These are phyloP conservation scores for Leavenworthia alabamica DNA, from an alignment of 345 rosid genomes.

Conservation along the genomic window DNA sequence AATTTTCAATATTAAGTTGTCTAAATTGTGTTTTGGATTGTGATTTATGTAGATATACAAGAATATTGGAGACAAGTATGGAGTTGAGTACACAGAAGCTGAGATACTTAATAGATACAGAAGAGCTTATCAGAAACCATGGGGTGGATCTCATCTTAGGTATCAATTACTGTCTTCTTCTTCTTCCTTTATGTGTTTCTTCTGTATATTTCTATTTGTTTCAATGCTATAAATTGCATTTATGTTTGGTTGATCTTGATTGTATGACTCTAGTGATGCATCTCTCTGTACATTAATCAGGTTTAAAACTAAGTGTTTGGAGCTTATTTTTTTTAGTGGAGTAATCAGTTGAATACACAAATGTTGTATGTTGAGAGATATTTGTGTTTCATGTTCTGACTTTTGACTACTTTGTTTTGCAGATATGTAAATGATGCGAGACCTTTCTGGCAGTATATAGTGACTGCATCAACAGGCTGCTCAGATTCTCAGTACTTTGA, in stretches of 20 bases:
- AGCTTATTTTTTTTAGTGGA: not conserved
- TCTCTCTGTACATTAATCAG: not conserved
- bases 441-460: conserved; percentile 92
- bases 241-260: not conserved
- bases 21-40: not conserved
- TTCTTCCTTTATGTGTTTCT: not conserved
- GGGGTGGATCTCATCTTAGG: conserved; percentile 98
- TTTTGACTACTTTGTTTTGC: conserved; percentile 6
- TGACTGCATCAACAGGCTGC: conserved; percentile 89
- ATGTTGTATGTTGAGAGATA: not conserved
- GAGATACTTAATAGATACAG: conserved; percentile 82
- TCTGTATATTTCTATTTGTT: not conserved
- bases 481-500: conserved; percentile 81
- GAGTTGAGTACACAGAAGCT: conserved; percentile 75
- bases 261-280: not conserved
- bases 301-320: not conserved
- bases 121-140: conserved; percentile 88
- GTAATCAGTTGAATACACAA: not conserved
- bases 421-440: conserved; percentile 92
- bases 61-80: conserved; percentile 82
- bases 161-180: conserved; percentile 4
- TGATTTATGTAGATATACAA: conserved; percentile 60
- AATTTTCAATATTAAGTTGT: not conserved
- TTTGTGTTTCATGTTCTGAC: not conserved
- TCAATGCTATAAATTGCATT: not conserved